A percentile compares a stretch with the other conserved stretches of the same genome.
phyloP scores from a whole-genome alignment of 2,329 filamentous ascomycete genomes.

The Sarocladium kiliense region DNA sequence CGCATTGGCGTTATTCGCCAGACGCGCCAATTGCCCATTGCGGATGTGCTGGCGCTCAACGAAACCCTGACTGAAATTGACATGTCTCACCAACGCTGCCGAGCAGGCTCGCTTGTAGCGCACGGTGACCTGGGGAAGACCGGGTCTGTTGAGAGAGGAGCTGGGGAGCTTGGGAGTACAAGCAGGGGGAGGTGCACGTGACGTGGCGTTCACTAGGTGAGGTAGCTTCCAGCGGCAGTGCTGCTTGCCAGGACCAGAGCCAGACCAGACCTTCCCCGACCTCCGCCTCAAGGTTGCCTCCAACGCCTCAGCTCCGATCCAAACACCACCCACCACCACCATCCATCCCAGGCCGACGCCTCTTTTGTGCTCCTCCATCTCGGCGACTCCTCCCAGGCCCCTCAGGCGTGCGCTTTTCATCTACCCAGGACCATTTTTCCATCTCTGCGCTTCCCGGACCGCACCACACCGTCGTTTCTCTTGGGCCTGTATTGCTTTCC shows the following conservation, averaged over 20 bases:
- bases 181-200: background rate
- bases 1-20: background rate
- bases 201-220: background rate
- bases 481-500: background rate
- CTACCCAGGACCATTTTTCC: background rate
- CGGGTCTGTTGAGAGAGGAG: background rate
- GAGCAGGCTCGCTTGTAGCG: background rate
- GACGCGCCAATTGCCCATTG: background rate
- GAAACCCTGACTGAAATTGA: background rate
- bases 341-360: slow-evolving; percentile 5
- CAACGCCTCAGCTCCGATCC: slow-evolving; percentile 7
- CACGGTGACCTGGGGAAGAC: background rate
- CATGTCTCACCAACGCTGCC: background rate
- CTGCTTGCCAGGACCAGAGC: background rate
- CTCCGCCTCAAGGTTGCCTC: slow-evolving; percentile 8
- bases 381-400: slow-evolving; percentile 5
- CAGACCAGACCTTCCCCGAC: background rate
- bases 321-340: background rate
- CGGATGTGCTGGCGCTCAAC: background rate
- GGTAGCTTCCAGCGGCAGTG: background rate
- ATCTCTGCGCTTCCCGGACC: slow-evolving; percentile 1
- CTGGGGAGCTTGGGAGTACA: background rate
- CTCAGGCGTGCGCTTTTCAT: slow-evolving; percentile 3
- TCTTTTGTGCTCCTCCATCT: slow-evolving; percentile 5
- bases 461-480: background rate